These are phyloP conservation scores for Aspergillus candidus DNA, from an alignment of 2,329 filamentous ascomycete species.

Conservation along the genomic window DNA sequence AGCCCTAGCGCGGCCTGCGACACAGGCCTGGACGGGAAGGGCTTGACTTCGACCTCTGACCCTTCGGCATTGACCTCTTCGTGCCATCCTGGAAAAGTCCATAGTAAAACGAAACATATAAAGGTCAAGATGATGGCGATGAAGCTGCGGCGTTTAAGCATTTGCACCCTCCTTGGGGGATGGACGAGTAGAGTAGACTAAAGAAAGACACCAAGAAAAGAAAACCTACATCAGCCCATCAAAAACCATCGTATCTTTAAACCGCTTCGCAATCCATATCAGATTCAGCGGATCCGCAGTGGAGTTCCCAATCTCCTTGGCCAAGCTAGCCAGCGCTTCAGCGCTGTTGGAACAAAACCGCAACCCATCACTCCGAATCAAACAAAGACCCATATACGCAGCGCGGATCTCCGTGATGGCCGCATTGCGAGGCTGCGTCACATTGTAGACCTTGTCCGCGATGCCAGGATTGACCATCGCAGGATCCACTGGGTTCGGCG, in stretches of 20 bases:
- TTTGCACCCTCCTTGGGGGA: too few relatives aligned
- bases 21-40: conserved; percentile 4
- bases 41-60: conserved; percentile 6
- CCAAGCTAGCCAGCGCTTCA: conserved; percentile 2
- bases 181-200: too few relatives aligned
- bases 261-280: conserved; percentile 12
- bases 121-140: conserved; percentile 1
- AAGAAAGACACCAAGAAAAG: not conserved
- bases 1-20: not conserved
- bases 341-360: conserved; percentile 6
- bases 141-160: not conserved
- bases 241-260: conserved; percentile 12
- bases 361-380: conserved; percentile 1
- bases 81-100: conserved; percentile 11
- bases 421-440: conserved; percentile 2
- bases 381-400: conserved; percentile 12
- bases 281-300: conserved; percentile 12
- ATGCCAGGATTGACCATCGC: conserved; percentile 7
- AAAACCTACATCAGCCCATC: conserved; percentile 12
- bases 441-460: conserved; percentile 6
- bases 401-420: conserved; percentile 8
- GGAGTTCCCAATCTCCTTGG: conserved; percentile 1
- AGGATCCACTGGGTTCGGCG: not conserved
- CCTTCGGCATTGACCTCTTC: not conserved
- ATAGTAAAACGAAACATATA: not conserved